Conservation (phyloP, 1,139 yeast species). For the Yamadazyma atlantica region DNA sequence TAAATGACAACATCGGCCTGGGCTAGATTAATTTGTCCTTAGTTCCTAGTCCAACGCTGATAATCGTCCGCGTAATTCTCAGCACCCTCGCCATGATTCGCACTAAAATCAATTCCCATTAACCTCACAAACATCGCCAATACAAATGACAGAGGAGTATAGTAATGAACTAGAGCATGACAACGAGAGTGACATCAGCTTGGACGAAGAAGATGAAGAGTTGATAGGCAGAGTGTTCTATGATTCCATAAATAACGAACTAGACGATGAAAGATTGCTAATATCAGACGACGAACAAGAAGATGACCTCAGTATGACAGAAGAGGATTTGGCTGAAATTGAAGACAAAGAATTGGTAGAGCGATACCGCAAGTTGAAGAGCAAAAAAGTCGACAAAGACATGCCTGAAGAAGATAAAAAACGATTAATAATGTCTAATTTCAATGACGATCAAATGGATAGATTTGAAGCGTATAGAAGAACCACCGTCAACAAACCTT, state of each 20-base stretch:
- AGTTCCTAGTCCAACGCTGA: no score
- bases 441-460: constrained; percentile 82
- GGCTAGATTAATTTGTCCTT: no score
- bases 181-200: constrained; percentile 36
- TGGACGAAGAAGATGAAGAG: constrained; percentile 50
- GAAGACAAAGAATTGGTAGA: constrained; percentile 38
- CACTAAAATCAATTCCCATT: no score
- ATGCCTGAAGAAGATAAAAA: constrained; percentile 52
- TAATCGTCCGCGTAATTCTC: no score
- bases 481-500: constrained; percentile 75
- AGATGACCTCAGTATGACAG: neutral
- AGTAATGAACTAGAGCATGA: constrained; percentile 10
- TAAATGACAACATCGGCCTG: no score
- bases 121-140: no score
- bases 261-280: constrained; percentile 13
- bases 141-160: no score
- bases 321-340: constrained; percentile 28
- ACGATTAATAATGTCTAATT: constrained; percentile 65
- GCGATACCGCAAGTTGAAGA: constrained; percentile 28
- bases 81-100: no score
- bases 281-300: constrained; percentile 27
- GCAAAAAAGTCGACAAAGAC: constrained; percentile 20
- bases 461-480: constrained; percentile 86
- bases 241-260: constrained; percentile 22
- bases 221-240: constrained; percentile 47